A percentile compares a stretch with the other conserved stretches of the same genome.
These are phyloP conservation scores for Trametes hirsuta DNA, from an alignment of 1,284 basidiomycete species.

Conservation along the genomic window DNA sequence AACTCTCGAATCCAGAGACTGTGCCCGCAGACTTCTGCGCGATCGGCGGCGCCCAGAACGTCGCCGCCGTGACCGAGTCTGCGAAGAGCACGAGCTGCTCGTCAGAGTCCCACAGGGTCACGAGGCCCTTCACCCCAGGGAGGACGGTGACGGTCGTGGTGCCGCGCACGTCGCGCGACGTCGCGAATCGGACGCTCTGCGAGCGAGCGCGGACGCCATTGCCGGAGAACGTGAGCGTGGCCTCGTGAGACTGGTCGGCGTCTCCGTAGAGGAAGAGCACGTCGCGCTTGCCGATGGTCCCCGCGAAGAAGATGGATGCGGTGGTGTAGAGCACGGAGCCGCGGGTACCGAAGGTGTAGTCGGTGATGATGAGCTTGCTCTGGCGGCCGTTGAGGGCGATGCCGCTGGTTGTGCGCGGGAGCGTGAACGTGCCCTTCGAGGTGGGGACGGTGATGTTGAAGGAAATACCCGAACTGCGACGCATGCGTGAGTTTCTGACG, in stretches of 20 bases:
- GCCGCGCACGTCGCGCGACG: constrained; percentile 1
- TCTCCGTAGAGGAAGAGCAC: constrained; percentile 72
- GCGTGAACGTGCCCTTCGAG: constrained; percentile 48
- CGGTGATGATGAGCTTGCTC: constrained; percentile 69
- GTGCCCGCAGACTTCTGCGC: constrained; percentile 25
- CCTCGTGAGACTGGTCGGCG: constrained; percentile 61
- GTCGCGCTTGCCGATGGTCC: constrained; percentile 66
- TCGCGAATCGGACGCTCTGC: constrained; percentile 38
- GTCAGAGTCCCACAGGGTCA: constrained; percentile 67
- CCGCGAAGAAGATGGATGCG: constrained; percentile 68
- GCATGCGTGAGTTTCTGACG: neutral
- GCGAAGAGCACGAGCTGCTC: constrained; percentile 68
- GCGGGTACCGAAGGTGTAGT: constrained; percentile 62
- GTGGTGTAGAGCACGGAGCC: constrained; percentile 66
- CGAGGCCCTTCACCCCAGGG: constrained; percentile 57
- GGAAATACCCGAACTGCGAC: constrained; percentile 41
- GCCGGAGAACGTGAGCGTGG: constrained; percentile 50
- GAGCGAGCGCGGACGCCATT: constrained; percentile 39
- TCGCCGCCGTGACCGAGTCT: constrained; percentile 64
- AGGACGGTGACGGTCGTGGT: constrained; percentile 52
- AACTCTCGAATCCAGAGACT: constrained; percentile 40
- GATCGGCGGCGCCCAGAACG: constrained; percentile 56
- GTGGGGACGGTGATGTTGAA: constrained; percentile 64
- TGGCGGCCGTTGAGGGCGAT: constrained; percentile 69
- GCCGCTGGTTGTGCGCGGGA: constrained; percentile 54